A percentile compares a stretch with the other conserved stretches of the same genome.
phyloP scores from a whole-genome alignment of 768 basidiomycete species.

The Collybia nuda region DNA sequence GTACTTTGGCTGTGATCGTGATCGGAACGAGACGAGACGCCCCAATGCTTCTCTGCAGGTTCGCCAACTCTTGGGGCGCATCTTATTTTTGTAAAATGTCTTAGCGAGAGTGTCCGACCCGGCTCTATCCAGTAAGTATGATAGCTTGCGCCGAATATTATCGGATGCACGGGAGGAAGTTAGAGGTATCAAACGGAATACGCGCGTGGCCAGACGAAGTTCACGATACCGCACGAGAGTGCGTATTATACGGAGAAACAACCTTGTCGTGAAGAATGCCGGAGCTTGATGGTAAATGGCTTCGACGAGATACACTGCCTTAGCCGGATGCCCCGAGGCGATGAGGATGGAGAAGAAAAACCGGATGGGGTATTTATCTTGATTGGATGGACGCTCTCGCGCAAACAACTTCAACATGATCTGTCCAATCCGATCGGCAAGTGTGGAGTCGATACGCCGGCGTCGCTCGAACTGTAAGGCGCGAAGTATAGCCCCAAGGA shows the following conservation, averaged over 20 bases:
- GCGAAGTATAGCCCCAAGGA: slow-evolving; percentile 38
- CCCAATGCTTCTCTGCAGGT: slow-evolving; percentile 23
- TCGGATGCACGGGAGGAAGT: slow-evolving; percentile 17
- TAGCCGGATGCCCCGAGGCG: slow-evolving; percentile 30
- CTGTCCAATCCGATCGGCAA: slow-evolving; percentile 32
- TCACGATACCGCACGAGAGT: slow-evolving; percentile 41
- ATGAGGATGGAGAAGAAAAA: slow-evolving; percentile 43
- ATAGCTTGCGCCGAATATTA: slow-evolving; percentile 31
- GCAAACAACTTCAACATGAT: slow-evolving; percentile 35
- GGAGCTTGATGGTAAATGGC: slow-evolving; percentile 32
- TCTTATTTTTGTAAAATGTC: slow-evolving; percentile 11
- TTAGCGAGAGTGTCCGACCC: slow-evolving; percentile 31
- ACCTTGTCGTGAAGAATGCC: slow-evolving; percentile 36
- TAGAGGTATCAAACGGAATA: slow-evolving; percentile 19
- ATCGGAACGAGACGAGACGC: slow-evolving; percentile 22
- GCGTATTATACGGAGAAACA: slow-evolving; percentile 37
- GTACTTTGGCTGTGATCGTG: slow-evolving; percentile 12
- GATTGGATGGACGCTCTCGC: slow-evolving; percentile 24
- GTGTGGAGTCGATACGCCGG: slow-evolving; percentile 23
- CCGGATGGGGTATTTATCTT: slow-evolving; percentile 44
- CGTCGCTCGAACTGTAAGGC: slow-evolving; percentile 32
- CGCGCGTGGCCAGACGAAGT: slow-evolving; percentile 30
- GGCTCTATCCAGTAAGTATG: slow-evolving; percentile 23
- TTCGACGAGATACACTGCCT: slow-evolving; percentile 39
- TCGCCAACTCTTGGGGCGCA: slow-evolving; percentile 6